Evolutionary conservation across 768 basidiomycete species (phyloP), one percentile per base, ranked within the genome.

Genomic region (Imleria badia): DNA sequence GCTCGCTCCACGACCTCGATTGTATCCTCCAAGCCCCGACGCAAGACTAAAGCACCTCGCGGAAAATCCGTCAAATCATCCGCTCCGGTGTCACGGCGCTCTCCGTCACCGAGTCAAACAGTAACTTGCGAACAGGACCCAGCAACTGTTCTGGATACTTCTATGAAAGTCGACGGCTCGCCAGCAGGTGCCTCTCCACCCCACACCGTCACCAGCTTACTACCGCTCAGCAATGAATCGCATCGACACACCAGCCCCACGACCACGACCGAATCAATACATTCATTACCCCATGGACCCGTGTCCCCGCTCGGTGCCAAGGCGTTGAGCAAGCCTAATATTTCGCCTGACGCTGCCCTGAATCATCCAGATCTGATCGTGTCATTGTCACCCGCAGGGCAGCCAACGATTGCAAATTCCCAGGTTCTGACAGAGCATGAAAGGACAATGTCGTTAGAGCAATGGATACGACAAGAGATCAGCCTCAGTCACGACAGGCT

Each of bases 381-480:
- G 23, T 52, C 59, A 35, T 22, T 66, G 30, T 61, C 57, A 6
- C 48, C 56, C 14, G 31, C 53, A 33, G 55, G 52, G 29, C 47
- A 55, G 7, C 54, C 64, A 30, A 48, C 40, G 39, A 29, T 62
- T 51, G 19, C 56, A 30, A 31, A 35, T 31, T n/a, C 64, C n/a
- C 58, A 62, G 42, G 29, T 17, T 56, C 70, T 52, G 45, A 69
- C 57, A 51, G 67, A 42, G 33, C 81, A 81, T 19, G 88, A 94
- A 66, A 75, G 85, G 55, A 72, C 77, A 19, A 86, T 94, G 88
- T 88, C 90, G 0, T 78, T 94, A 45, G 91, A 94, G 63, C 83
- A 94, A 63, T 89, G 89, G 82, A 84, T 93, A 54, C 77, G 86
- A 51, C 81, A 83, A 60, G 90, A 93, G 72, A 87, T 91, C 67